These are phyloP conservation scores for Mayamaea pseudoterrestris DNA, from an alignment of 108 stramenopile genomes.

Conservation along the genomic window DNA sequence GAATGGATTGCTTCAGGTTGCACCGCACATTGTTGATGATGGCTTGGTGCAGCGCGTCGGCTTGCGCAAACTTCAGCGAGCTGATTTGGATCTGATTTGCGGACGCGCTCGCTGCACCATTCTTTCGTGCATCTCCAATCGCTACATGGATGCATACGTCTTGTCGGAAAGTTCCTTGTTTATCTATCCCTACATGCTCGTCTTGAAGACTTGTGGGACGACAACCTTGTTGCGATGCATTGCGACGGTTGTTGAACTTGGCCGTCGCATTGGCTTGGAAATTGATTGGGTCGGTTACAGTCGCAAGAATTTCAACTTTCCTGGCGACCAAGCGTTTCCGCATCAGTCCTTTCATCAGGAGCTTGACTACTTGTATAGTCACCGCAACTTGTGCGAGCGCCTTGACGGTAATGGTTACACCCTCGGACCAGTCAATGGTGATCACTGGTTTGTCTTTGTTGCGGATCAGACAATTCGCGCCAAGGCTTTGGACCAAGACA, in stretches of 20 bases:
- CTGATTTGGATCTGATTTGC: constrained; percentile 86
- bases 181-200: constrained; percentile 96
- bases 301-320: constrained; percentile 98
- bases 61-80: constrained; percentile 66
- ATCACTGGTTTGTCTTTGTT: constrained; percentile 99
- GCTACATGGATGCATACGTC: constrained; percentile 95
- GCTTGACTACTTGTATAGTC: constrained; percentile 84
- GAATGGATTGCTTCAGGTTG: constrained; percentile 5
- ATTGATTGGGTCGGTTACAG: constrained; percentile 99
- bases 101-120: constrained; percentile 92
- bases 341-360: constrained; percentile 88
- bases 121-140: constrained; percentile 82
- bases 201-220: constrained; percentile 99
- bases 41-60: constrained; percentile 29
- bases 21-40: constrained; percentile 9
- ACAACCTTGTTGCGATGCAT: constrained; percentile 98
- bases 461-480: constrained; percentile 92
- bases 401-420: constrained; percentile 94
- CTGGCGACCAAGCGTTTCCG: constrained; percentile 86
- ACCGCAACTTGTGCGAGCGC: constrained; percentile 75
- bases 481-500: constrained; percentile 45
- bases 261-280: constrained; percentile 77
- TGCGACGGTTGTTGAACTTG: constrained; percentile 80
- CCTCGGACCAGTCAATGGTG: constrained; percentile 93
- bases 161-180: constrained; percentile 95